Percentiles rank a stretch among this genome's conserved stretches.
Conservation (phyloP, 2,329 filamentous ascomycete species). For the Dactylellina haptotyla region DNA sequence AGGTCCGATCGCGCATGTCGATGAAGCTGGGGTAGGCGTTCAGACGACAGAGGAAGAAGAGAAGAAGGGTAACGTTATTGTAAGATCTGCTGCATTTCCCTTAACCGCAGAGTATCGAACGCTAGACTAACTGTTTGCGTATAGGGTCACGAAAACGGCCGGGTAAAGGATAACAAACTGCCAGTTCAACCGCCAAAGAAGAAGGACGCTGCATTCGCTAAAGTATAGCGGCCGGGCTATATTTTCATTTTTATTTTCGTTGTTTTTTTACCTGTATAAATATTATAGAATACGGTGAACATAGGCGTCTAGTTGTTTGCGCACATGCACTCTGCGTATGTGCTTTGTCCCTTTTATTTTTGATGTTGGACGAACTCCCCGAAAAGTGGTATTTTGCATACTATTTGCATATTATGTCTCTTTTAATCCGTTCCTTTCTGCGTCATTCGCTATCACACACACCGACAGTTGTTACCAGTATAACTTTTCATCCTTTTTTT, state of each 20-base stretch:
- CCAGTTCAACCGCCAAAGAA: slow-evolving; percentile 39
- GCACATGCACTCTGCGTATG: neutral
- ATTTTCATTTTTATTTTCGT: neutral
- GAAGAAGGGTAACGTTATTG: slow-evolving; percentile 47
- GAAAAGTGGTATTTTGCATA: slow-evolving; percentile 38
- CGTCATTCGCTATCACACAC: neutral
- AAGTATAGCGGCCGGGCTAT: neutral
- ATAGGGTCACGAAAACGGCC: slow-evolving; percentile 49
- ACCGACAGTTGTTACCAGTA: neutral
- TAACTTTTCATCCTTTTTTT: neutral
- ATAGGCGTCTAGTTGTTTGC: slow-evolving; percentile 30
- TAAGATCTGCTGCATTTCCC: slow-evolving; percentile 12
- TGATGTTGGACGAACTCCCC: slow-evolving; percentile 5
- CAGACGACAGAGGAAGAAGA: slow-evolving; percentile 42
- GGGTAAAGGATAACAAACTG: slow-evolving; percentile 46
- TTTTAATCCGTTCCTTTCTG: slow-evolving; percentile 9
- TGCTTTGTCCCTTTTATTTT: slow-evolving; percentile 19
- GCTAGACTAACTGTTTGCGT: neutral
- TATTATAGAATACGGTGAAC: slow-evolving; percentile 39
- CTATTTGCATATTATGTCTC: slow-evolving; percentile 1
- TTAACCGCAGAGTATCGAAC: too few relatives aligned
- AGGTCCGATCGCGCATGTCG: slow-evolving; percentile 56
- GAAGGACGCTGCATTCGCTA: slow-evolving; percentile 25
- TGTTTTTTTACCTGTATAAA: slow-evolving; percentile 38
- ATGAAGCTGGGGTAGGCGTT: slow-evolving; percentile 54